phyloP scores from a whole-genome alignment of 352 stramenopile genomes.

The Globisporangium viniferum region DNA sequence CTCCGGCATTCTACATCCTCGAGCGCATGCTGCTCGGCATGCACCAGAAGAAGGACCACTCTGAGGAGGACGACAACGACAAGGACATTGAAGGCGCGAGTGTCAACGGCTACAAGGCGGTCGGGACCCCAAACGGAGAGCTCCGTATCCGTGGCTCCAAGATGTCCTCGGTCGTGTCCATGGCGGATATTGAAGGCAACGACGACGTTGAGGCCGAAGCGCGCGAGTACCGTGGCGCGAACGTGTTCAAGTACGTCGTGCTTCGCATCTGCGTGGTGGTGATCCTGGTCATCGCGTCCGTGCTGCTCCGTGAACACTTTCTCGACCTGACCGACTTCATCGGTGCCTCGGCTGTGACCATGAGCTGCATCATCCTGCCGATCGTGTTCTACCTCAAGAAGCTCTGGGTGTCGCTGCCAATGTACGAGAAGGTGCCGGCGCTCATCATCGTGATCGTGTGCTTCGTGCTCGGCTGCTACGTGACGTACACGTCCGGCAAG shows the following conservation, averaged over 20 bases:
- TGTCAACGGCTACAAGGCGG: not conserved
- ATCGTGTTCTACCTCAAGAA: conserved; percentile 23
- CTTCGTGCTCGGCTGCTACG: no score
- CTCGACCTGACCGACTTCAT: conserved; percentile 26
- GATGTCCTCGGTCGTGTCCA: conserved; percentile 15
- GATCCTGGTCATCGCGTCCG: conserved; percentile 18
- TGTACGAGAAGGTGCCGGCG: not conserved
- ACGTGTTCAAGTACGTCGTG: conserved; percentile 16
- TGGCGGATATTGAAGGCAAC: conserved; percentile 9
- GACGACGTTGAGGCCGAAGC: not conserved
- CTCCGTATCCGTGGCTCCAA: conserved; percentile 1
- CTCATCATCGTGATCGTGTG: no score
- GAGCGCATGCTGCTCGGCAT: conserved; percentile 25
- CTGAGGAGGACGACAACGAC: not conserved
- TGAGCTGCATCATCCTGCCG: conserved; percentile 27
- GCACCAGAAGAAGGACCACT: conserved; percentile 15
- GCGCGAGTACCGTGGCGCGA: conserved; percentile 12
- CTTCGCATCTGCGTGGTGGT: conserved; percentile 19
- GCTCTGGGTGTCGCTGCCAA: conserved; percentile 26
- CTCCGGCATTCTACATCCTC: conserved; percentile 25
- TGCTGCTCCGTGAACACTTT: conserved; percentile 22
- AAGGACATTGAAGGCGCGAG: not conserved
- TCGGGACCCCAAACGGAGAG: not conserved
- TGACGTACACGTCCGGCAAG: no score
- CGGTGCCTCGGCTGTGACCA: conserved; percentile 21